Conservation (phyloP, 352 stramenopile species). For the Nothophytophthora sp. region DNA sequence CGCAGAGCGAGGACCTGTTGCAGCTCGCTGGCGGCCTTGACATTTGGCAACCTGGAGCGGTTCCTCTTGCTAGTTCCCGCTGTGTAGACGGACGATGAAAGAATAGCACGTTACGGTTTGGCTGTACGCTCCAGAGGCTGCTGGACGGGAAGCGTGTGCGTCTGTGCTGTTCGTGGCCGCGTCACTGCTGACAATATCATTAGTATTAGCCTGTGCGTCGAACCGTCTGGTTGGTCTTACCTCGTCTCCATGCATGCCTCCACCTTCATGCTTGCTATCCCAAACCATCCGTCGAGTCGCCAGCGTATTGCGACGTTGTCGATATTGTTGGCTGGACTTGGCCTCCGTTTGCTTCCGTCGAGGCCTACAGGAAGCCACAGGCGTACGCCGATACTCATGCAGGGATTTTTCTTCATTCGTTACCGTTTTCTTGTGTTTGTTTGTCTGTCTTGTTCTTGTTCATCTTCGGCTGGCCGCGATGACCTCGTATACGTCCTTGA, state of each 20-base stretch:
- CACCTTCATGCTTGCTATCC: constrained; percentile 1
- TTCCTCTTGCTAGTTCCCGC: constrained; percentile 13
- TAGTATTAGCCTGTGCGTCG: constrained; percentile 24
- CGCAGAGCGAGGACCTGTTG: too few species aligned
- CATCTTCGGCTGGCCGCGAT: constrained; percentile 9
- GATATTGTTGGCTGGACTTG: too few species aligned
- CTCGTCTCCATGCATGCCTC: not conserved
- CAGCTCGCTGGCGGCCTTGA: not conserved
- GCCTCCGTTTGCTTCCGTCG: too few species aligned
- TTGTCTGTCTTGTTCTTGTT: constrained; percentile 18
- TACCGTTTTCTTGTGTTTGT: constrained; percentile 34
- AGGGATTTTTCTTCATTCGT: too few species aligned
- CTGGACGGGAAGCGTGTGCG: not conserved
- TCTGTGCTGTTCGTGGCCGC: constrained; percentile 8
- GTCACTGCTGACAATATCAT: too few species aligned
- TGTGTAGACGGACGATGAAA: constrained; percentile 21
- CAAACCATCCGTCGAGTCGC: too few species aligned
- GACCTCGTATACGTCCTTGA: not conserved
- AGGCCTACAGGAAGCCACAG: too few species aligned
- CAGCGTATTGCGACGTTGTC: too few species aligned
- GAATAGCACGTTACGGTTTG: constrained; percentile 27
- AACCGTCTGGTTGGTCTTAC: not conserved
- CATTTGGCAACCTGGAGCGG: constrained; percentile 5
- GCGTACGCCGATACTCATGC: too few species aligned
- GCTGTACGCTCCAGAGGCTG: constrained; percentile 26